Evolutionary conservation across 2,329 filamentous ascomycete species (phyloP), one percentile per base, ranked within the genome.

Genomic region (Arthrobotrys musiformis): DNA sequence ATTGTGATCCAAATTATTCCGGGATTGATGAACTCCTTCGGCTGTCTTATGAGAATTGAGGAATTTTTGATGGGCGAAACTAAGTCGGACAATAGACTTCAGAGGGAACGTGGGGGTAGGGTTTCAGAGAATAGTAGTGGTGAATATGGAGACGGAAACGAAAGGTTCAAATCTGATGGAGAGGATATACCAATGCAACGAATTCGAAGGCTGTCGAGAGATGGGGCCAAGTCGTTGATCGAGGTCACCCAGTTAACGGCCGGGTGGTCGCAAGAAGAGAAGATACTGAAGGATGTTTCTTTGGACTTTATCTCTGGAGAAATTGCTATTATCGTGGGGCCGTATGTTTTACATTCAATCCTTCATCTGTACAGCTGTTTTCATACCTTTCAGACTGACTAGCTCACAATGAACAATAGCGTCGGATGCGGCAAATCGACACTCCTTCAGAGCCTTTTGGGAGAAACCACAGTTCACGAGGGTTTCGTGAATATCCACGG

Each of bases 341-440:
- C 74, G 74, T 78, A 73, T 24, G 74, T 69, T 17, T 1, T 33
- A 17, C 2, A 4, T 11, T 4, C 5, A 13, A 24, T 15, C 13
- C 33, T 26, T 40, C 33, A 5, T 35, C 50, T n/a, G n/a, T n/a
- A n/a, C n/a, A n/a, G n/a, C n/a, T n/a, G n/a, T n/a, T n/a, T 8
- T 56, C 6, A 19, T 35, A 11, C 15, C 24, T n/a, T 15, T 11
- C 4, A 40, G 13, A 4, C 11, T n/a, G 4, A 40, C 35, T 40
- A 42, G 19, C n/a, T 13, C 37, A 40, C 37, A 35, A 46, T 46
- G 19, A 6, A 50, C 24, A 2, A n/a, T 7, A 78, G 74, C 3
- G 84, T 86, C 0, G 85, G 85, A 1, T 84, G 84, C 26, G 85
- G 86, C 15, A 87, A 86, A 66, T 84, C 84, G 0, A 83, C 82